phyloP scores from a whole-genome alignment of 768 basidiomycete species.

The Boletales sp. region DNA sequence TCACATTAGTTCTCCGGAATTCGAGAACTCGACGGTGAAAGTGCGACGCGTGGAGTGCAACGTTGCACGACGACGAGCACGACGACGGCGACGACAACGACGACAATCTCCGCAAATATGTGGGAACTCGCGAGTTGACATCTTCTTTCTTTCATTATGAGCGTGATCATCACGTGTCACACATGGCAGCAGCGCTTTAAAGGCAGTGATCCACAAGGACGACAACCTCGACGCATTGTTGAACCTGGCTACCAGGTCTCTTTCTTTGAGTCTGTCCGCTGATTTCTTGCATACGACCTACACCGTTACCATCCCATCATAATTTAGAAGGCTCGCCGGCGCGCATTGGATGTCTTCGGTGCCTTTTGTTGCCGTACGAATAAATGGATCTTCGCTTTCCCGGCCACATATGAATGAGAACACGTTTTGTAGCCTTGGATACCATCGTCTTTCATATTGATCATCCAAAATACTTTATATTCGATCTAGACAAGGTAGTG shows the following conservation, averaged over 20 bases:
- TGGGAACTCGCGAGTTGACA: not conserved
- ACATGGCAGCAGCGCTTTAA: too few relatives aligned
- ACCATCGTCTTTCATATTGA: not conserved
- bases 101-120: conserved; percentile 16
- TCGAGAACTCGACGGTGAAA: conserved; percentile 6
- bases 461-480: not conserved
- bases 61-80: conserved; percentile 7
- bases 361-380: not conserved
- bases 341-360: conserved; percentile 4
- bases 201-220: too few relatives aligned
- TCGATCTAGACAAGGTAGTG: too few relatives aligned
- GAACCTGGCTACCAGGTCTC: too few relatives aligned
- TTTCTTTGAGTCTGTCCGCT: too few relatives aligned
- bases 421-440: conserved; percentile 9
- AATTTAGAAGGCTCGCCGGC: conserved; percentile 14
- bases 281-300: too few relatives aligned
- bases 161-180: not conserved
- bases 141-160: not conserved
- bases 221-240: too few relatives aligned
- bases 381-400: conserved; percentile 5
- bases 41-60: not conserved
- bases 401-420: not conserved
- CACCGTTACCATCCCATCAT: too few relatives aligned
- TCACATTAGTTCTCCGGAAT: not conserved
- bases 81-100: not conserved